These are phyloP conservation scores for Fusarium temperatum DNA, from an alignment of 2,329 filamentous ascomycete species.

Conservation along the genomic window DNA sequence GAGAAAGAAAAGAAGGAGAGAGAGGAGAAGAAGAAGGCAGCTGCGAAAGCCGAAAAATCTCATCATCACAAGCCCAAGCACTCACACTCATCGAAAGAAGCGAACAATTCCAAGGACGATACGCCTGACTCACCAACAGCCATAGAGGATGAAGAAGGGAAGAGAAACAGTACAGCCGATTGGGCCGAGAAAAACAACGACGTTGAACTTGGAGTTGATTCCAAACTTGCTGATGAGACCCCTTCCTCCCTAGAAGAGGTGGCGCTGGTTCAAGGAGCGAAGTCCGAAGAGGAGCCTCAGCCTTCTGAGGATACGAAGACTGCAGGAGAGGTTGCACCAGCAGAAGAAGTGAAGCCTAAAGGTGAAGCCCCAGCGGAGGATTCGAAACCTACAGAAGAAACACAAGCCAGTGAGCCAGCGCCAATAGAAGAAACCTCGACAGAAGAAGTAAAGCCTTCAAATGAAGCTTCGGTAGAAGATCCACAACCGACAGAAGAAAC, in stretches of 20 bases:
- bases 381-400: neutral
- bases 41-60: slow-evolving; percentile 29
- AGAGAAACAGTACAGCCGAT: neutral
- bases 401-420: neutral
- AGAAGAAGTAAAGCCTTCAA: neutral
- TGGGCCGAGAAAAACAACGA: slow-evolving; percentile 3
- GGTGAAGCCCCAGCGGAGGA: slow-evolving; percentile 9
- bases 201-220: slow-evolving; percentile 2
- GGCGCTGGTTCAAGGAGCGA: neutral
- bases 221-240: neutral
- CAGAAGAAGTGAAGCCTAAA: slow-evolving; percentile 7
- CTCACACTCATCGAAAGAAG: slow-evolving; percentile 23
- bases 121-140: neutral
- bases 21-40: slow-evolving; percentile 28
- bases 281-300: neutral
- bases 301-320: slow-evolving; percentile 1
- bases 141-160: slow-evolving; percentile 1
- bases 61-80: slow-evolving; percentile 36
- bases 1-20: slow-evolving; percentile 53
- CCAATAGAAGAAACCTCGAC: neutral
- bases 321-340: neutral
- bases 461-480: neutral
- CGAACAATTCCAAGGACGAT: slow-evolving; percentile 2
- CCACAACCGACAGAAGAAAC: neutral
- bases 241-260: neutral